Base-by-base conservation (phyloP, 225 moss, liverwort and hornwort species). In the Sphagnum tenellum region DNA sequence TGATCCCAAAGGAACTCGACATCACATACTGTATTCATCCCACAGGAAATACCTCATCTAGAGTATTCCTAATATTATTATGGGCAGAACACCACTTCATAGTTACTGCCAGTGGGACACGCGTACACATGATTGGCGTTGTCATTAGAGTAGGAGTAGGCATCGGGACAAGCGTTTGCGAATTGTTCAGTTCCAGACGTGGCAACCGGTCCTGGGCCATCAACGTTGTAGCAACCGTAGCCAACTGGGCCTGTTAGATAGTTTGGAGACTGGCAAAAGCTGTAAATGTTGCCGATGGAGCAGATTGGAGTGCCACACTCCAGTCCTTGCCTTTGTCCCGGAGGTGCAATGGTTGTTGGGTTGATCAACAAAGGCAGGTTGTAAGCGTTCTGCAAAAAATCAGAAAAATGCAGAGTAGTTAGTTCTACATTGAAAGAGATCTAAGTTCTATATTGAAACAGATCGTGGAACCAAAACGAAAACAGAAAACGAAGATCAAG, bases 101-200 rank as follows among this genome's bases (percentile, higher is more conserved):
- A 82, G 8, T 82, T 60, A 60, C 48, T 75, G 61, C 62, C 59
- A 0, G 75, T 78, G 14, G 46, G 0, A 56, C 81, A 82, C 0
- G 45, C 71, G 12, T 60, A 75, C 11, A 82, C 79, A 0, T 44
- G 2, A 1, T n/a, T 14, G 0, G 2, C 4, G 12, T 76, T 67
- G 75, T 86, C 77, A 50, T 69, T 74, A 64, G 77, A 85, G 29
- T 79, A 79, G 0, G 71, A 67, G 66, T 72, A 78, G 2, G 72
- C 66, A 0, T 9, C 7, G 0, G 82, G 78, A 62, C 88, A 88
- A 0, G 8, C 48, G 46, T 5, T 49, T 53, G 7, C 60, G 67
- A 85, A 85, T 7, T 67, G 55, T 0, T 45, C 57, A 3, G 84
- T 78, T 58, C 80, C 72, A 46, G 56, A 46, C 1, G 88, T 80